phyloP scores from a whole-genome alignment of 1,284 basidiomycete genomes.

The Caloboletus firmus region DNA sequence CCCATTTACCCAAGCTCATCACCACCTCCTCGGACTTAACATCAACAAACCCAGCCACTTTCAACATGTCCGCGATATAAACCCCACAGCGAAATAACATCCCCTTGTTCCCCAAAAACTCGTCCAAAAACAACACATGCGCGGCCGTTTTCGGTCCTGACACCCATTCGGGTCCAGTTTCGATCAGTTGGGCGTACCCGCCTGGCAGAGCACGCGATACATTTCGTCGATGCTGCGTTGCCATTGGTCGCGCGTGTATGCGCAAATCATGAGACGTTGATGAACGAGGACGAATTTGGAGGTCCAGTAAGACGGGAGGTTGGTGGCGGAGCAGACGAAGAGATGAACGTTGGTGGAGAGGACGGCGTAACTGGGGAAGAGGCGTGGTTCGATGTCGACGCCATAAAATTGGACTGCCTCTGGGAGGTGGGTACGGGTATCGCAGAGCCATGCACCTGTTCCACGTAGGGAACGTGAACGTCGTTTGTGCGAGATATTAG shows the following conservation, averaged over 20 bases:
- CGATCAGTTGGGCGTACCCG: slow-evolving; percentile 33
- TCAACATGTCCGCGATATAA: slow-evolving; percentile 24
- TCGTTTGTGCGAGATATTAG: neutral
- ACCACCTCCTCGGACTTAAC: slow-evolving; percentile 13
- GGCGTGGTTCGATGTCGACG: slow-evolving; percentile 21
- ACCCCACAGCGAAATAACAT: slow-evolving; percentile 13
- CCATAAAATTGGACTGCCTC: slow-evolving; percentile 22
- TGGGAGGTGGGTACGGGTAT: slow-evolving; percentile 13
- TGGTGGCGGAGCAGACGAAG: slow-evolving; percentile 16
- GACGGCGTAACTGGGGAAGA: slow-evolving; percentile 12
- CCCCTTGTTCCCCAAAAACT: slow-evolving; percentile 10
- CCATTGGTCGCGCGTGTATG: slow-evolving; percentile 33
- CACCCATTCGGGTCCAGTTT: slow-evolving; percentile 21
- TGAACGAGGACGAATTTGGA: slow-evolving; percentile 33
- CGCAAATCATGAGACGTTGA: slow-evolving; percentile 35
- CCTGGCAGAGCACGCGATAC: slow-evolving; percentile 33
- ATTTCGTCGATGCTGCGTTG: slow-evolving; percentile 25
- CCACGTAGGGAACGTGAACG: neutral
- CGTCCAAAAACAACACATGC: slow-evolving; percentile 16
- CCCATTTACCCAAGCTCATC: slow-evolving; percentile 24
- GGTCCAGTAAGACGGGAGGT: slow-evolving; percentile 27
- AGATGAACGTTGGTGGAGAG: slow-evolving; percentile 20
- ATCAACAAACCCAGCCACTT: slow-evolving; percentile 18
- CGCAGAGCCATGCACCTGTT: slow-evolving; percentile 26
- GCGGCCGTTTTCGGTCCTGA: slow-evolving; percentile 20